These are phyloP conservation scores for Thelonectria rubi DNA, from an alignment of 2,329 filamentous ascomycete genomes.

Conservation along the genomic window DNA sequence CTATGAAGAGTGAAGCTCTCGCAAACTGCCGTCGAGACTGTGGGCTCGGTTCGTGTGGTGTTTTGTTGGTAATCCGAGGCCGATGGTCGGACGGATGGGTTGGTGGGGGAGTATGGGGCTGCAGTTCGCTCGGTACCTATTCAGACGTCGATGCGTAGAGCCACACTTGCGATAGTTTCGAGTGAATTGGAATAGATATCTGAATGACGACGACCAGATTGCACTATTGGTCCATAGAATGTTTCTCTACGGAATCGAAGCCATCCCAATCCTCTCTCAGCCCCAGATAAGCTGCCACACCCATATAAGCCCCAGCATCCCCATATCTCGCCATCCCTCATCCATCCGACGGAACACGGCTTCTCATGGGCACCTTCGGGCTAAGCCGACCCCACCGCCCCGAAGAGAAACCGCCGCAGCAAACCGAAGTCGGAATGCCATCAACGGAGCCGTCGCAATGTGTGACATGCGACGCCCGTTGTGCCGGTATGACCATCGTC, in stretches of 20 bases:
- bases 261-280: no score
- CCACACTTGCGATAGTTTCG: no score
- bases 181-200: no score
- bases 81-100: neutral
- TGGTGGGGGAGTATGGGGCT: neutral
- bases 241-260: no score
- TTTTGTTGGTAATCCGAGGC: neutral
- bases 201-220: no score
- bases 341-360: neutral
- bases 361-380: neutral
- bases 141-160: neutral
- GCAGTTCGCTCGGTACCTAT: neutral
- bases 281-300: no score
- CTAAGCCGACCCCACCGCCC: neutral
- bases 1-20: neutral
- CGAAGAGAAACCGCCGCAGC: neutral
- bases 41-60: neutral
- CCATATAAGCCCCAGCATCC: neutral
- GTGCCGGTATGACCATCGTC: neutral
- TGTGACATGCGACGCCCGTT: neutral
- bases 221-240: no score
- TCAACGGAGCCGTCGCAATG: neutral
- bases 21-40: neutral
- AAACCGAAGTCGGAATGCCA: slow-evolving; percentile 15
- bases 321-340: neutral